These are phyloP conservation scores for Cryptococcus sp. DNA, from an alignment of 1,284 basidiomycete genomes.

Conservation along the genomic window DNA sequence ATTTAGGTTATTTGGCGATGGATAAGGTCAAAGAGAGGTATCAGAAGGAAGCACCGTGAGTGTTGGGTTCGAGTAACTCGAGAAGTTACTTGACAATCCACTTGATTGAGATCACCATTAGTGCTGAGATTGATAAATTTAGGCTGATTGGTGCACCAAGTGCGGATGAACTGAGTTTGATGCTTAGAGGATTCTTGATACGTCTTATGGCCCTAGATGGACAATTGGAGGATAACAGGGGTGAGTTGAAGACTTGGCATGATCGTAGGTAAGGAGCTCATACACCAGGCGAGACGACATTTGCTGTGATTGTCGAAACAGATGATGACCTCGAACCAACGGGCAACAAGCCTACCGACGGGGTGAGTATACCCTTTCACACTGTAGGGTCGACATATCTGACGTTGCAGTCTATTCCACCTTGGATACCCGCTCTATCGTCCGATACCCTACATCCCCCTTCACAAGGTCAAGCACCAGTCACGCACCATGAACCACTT, in stretches of 20 bases:
- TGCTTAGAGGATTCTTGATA: constrained; percentile 78
- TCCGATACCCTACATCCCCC: constrained; percentile 26
- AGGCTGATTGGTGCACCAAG: constrained; percentile 24
- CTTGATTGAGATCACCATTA: neutral
- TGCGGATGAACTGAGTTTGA: constrained; percentile 59
- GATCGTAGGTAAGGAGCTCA: too few species aligned
- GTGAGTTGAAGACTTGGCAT: constrained; percentile 21
- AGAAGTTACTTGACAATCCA: neutral
- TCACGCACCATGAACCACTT: constrained; percentile 38
- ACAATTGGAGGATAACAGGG: constrained; percentile 62
- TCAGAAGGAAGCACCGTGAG: constrained; percentile 44
- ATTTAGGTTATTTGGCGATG: constrained; percentile 59
- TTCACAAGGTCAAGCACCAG: constrained; percentile 5
- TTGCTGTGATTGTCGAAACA: constrained; percentile 76
- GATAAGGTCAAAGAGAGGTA: constrained; percentile 69
- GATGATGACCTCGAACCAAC: constrained; percentile 63
- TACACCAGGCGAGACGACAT: constrained; percentile 65
- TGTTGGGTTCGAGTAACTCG: neutral
- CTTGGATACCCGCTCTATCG: constrained; percentile 47
- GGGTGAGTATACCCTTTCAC: constrained; percentile 38
- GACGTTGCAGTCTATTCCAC: constrained; percentile 54
- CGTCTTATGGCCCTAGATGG: constrained; percentile 77
- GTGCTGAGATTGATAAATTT: constrained; percentile 1
- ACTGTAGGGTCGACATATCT: neutral
- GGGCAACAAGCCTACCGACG: constrained; percentile 46